Evolutionary conservation across 441 rosid species (phyloP).

Genomic region (Geranium incanum): DNA sequence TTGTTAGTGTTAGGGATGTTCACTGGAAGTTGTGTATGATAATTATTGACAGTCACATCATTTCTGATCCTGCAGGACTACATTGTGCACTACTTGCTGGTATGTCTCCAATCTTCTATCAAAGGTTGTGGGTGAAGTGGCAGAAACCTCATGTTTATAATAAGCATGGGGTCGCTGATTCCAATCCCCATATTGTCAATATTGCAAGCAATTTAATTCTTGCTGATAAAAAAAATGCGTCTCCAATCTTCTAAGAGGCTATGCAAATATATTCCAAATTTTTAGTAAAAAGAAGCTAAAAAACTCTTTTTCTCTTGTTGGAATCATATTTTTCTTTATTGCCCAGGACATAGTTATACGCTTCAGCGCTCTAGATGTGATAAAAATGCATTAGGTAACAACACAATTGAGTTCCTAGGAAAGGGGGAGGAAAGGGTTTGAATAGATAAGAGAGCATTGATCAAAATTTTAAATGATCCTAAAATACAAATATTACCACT

Average conservation of each 20-base stretch:
- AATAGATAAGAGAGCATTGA: background rate
- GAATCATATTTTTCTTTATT: background rate
- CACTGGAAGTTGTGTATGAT: constrained; percentile 10
- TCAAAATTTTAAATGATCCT: background rate
- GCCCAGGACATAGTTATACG: background rate
- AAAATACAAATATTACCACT: background rate
- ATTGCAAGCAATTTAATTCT: too few species aligned
- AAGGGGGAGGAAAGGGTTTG: background rate
- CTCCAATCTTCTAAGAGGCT: background rate
- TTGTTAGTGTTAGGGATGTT: constrained; percentile 8
- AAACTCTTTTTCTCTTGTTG: background rate
- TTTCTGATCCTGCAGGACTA: constrained; percentile 48
- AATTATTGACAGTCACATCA: background rate
- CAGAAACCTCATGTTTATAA: too few species aligned
- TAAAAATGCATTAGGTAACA: background rate
- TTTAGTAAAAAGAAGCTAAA: background rate
- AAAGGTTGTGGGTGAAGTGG: too few species aligned
- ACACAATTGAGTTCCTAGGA: background rate
- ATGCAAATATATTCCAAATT: background rate
- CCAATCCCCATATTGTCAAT: too few species aligned
- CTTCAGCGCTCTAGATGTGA: background rate
- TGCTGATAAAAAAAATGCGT: background rate
- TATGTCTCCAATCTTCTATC: constrained; percentile 19
- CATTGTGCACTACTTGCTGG: constrained; percentile 91
- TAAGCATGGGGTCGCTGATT: too few species aligned